Evolutionary conservation across 805 yeast species (phyloP).

Genomic region (Babjeviella inositovora): DNA sequence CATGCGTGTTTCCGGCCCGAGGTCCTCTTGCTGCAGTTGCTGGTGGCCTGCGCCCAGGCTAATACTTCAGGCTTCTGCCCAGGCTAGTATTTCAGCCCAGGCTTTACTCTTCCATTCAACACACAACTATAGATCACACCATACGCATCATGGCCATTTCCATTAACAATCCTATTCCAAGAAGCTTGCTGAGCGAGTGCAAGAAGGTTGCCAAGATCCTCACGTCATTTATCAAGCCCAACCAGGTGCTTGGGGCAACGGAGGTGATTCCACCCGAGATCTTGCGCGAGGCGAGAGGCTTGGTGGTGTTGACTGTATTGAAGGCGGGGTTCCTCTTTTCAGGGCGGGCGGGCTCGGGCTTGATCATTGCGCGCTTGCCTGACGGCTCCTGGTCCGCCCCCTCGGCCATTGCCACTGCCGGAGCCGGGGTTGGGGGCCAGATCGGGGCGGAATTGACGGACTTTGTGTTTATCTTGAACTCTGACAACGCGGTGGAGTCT

Average conservation of each 20-base stretch:
- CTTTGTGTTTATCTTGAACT: slow-evolving; percentile 84
- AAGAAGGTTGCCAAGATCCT: slow-evolving; percentile 89
- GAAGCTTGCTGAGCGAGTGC: slow-evolving; percentile 75
- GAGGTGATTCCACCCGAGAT: slow-evolving; percentile 81
- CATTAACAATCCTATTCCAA: slow-evolving; percentile 88
- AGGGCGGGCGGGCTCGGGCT: slow-evolving; percentile 96
- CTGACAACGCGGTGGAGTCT: slow-evolving; percentile 77
- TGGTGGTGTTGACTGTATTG: slow-evolving; percentile 83
- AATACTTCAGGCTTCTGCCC: too few relatives aligned
- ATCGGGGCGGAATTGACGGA: slow-evolving; percentile 94
- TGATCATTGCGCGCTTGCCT: slow-evolving; percentile 82
- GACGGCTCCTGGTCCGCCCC: slow-evolving; percentile 98
- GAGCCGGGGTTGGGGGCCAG: slow-evolving; percentile 98
- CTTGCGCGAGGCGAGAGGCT: slow-evolving; percentile 79
- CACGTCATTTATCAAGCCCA: slow-evolving; percentile 84
- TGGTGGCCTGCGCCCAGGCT: too few relatives aligned
- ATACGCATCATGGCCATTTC: slow-evolving; percentile 22
- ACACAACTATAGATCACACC: too few relatives aligned
- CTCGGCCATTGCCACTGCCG: slow-evolving; percentile 87
- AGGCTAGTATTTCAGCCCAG: too few relatives aligned
- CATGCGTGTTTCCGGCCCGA: too few relatives aligned
- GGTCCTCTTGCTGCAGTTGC: too few relatives aligned
- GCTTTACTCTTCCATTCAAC: not conserved
- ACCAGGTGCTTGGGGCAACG: slow-evolving; percentile 83
- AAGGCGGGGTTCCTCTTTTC: slow-evolving; percentile 94